Evolutionary conservation across 2,329 filamentous ascomycete genomes (phyloP).

Genomic region (Fusarium agapanthi): DNA sequence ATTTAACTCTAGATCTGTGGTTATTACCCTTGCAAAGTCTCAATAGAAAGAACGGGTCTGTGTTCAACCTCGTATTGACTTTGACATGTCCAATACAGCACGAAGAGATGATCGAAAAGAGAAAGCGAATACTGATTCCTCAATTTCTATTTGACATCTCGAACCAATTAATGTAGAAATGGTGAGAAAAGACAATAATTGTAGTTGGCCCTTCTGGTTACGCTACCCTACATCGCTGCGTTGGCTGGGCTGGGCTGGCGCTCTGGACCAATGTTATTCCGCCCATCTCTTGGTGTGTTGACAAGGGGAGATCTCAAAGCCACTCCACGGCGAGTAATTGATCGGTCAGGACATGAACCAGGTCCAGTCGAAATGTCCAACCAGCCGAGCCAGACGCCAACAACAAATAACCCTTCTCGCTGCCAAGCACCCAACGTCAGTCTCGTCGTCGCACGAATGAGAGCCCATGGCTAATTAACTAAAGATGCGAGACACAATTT

Average conservation of each 20-base stretch:
- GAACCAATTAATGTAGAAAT: accelerated
- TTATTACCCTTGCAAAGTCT: background rate
- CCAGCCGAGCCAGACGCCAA: background rate
- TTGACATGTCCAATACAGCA: too few species aligned
- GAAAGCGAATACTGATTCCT: accelerated
- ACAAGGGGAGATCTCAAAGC: background rate
- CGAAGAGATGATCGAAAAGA: too few species aligned
- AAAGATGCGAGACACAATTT: conserved; percentile 11
- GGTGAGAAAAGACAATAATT: background rate
- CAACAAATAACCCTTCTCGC: background rate
- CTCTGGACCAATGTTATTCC: background rate
- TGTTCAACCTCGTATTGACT: background rate
- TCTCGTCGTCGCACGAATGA: background rate
- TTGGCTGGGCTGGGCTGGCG: accelerated
- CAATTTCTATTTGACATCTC: accelerated
- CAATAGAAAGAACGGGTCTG: accelerated
- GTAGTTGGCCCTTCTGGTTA: background rate
- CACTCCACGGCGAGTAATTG: background rate
- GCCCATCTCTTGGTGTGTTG: background rate
- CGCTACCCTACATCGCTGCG: background rate
- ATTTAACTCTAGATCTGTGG: background rate
- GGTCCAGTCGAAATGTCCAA: background rate
- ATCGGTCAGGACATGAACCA: background rate
- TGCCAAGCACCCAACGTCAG: background rate
- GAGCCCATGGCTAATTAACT: background rate